These are phyloP conservation scores for Trichoderma pleuroti DNA, from an alignment of 2,329 filamentous ascomycete species.

Conservation along the genomic window DNA sequence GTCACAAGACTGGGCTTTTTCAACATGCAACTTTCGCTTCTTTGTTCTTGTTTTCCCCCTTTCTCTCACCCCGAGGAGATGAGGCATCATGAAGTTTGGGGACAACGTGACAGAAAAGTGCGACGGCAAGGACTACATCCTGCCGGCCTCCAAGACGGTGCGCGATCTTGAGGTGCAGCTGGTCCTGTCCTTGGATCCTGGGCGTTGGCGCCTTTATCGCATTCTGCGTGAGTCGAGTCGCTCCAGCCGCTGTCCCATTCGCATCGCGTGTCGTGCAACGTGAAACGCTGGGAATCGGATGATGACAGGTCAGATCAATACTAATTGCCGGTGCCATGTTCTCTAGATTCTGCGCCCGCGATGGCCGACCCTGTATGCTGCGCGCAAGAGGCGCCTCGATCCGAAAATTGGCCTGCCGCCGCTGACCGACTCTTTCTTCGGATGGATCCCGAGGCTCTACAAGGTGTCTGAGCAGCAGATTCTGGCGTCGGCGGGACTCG, in stretches of 20 bases:
- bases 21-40: background rate
- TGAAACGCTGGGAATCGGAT: background rate
- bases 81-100: conserved; percentile 17
- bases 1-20: conserved; percentile 11
- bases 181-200: conserved; percentile 63
- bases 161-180: conserved; percentile 62
- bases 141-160: conserved; percentile 25
- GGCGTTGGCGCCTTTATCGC: conserved; percentile 68
- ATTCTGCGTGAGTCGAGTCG: conserved; percentile 61
- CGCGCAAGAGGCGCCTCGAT: conserved; percentile 72
- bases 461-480: conserved; percentile 85
- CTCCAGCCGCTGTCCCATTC: background rate
- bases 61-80: background rate
- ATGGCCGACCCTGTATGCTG: conserved; percentile 89
- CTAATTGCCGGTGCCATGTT: background rate
- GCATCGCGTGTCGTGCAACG: background rate
- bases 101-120: conserved; percentile 24
- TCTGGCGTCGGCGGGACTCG: conserved; percentile 82
- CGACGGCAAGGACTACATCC: conserved; percentile 25
- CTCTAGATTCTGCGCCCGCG: conserved; percentile 74
- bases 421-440: conserved; percentile 79
- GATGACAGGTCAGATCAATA: background rate
- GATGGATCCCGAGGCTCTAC: conserved; percentile 88
- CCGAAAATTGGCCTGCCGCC: conserved; percentile 62
- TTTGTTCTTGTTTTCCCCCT: background rate